Evolutionary conservation across 495 filamentous ascomycete genomes (phyloP), one percentile per base, ranked within the genome.

Genomic region (Neurospora sublineolata): DNA sequence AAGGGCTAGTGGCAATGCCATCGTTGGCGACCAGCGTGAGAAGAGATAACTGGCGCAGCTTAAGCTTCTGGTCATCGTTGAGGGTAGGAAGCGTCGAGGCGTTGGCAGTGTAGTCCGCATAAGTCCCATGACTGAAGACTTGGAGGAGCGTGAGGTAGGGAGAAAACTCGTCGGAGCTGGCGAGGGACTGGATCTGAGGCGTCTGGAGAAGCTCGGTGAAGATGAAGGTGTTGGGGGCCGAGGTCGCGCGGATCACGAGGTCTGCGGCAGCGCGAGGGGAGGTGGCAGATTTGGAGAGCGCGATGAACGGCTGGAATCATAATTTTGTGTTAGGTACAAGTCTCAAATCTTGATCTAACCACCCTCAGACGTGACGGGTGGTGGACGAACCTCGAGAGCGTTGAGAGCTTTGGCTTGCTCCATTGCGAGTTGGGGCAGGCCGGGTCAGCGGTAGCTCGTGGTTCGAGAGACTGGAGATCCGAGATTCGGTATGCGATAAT

Each of bases 41-140:
- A 73, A 99, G 89, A 44, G 94, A 91, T 64, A 99, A 89, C 73
- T 97, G 93, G 70, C 92, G 91, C 64, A 99, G 93, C 82, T 99
- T 98, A 69, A 89, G 86, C 40, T 84, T 80, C 83, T 99, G 96
- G 67, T 87, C 83, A 0, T 85, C 82, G 79, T 87, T 92, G 68
- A 98, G 87, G 3, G 80, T 71, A 33, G 95, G 95, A 44, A 98
- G 92, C 70, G 80, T 76, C 11, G 75, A 68, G 16, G 84, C 77
- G 7, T 84, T 86, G 41, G 76, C 73, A 16, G 71, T 75, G 83
- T 96, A 97, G 69, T 89, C 86, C 38, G 86, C 80, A 86, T 92
- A 97, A 75, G 93, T 97, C 69, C 95, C 96, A 86, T 94, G 94
- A 68, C 93, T 89, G 83, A 97, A 99, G 72, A 97, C 92, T 82